Evolutionary conservation across 768 basidiomycete species (phyloP), one percentile per base, ranked within the genome.

Genomic region (Lyophyllum atratum): DNA sequence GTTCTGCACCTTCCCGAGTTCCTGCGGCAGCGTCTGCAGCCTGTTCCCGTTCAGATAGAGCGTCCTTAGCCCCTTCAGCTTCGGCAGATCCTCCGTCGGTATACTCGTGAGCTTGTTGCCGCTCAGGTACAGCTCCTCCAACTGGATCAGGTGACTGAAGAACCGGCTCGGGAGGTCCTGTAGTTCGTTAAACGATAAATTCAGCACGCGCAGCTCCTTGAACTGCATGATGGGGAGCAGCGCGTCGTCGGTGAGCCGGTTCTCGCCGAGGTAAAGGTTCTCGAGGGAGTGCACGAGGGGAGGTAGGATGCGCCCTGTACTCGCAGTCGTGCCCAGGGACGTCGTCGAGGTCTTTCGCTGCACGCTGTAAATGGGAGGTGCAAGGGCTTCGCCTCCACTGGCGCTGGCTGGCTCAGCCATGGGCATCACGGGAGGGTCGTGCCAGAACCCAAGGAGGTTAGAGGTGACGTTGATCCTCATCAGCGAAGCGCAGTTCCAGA

Each of bases 41-140:
- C 87, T 86, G 75, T 99, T 99, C 29, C 94, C 96, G 62, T 98
- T 98, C 64, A 98, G 70, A 71, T 91, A 97, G 14, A 99, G 74
- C 40, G 90, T 82, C 39, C 82, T 77, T 49, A 99, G 72, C 58
- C 78, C 81, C 52, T 77, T 83, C 62, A 97, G 72, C 58, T 80
- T 77, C 46, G 86, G 86, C 43, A 99, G 71, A 67, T 97, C 93
- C 69, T 98, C 95, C 11, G 90, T 88, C 4, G 95, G 95, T 28
- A 98, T 78, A 59, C 84, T 89, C 8, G 92, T 90, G 63, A 99
- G 75, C 71, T 92, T 91, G 76, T 98, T 98, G n/a, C 96, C 96
- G 63, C 92, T 93, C 3, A 98, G 79, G 68, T 97, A 98, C 31
- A 99, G 75, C 72, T 95, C 90, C 71, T 93, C 85, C 10, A 99